phyloP scores from a whole-genome alignment of 768 basidiomycete species.

The Bullera alba region DNA sequence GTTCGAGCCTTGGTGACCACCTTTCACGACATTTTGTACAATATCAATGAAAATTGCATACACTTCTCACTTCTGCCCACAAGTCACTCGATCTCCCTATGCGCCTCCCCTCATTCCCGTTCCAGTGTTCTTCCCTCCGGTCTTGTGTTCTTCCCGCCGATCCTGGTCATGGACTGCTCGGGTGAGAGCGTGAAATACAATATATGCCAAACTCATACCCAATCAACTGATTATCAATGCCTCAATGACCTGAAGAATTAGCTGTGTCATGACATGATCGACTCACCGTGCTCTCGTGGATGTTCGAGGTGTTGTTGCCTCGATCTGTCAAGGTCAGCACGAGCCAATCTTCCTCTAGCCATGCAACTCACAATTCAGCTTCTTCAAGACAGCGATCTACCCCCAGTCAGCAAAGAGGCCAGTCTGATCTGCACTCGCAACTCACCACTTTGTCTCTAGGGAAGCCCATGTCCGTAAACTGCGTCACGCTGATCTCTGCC shows the following conservation, averaged over 20 bases:
- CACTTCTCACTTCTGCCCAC: too few species aligned
- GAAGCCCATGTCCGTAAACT: slow-evolving; percentile 78
- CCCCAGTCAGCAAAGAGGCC: neutral
- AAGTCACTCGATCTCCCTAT: neutral
- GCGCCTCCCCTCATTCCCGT: too few species aligned
- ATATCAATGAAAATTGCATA: too few species aligned
- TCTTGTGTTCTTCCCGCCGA: too few species aligned
- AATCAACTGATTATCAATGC: too few species aligned
- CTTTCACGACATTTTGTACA: neutral
- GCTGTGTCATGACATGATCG: too few species aligned
- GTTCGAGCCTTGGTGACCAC: neutral
- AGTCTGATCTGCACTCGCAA: slow-evolving; percentile 25
- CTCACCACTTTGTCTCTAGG: slow-evolving; percentile 75
- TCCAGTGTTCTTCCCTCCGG: too few species aligned
- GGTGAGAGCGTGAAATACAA: too few species aligned
- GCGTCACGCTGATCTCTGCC: slow-evolving; percentile 71
- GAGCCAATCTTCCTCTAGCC: neutral
- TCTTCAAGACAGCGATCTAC: slow-evolving; percentile 33
- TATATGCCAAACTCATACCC: too few species aligned
- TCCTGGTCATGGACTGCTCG: too few species aligned
- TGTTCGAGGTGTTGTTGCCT: slow-evolving; percentile 34
- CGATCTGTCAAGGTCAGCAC: neutral
- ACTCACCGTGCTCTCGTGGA: slow-evolving; percentile 23
- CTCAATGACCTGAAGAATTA: too few species aligned
- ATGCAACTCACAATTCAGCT: slow-evolving; percentile 22